These are phyloP conservation scores for Metarhizium sp. DNA, from an alignment of 2,329 filamentous ascomycete genomes.

Conservation along the genomic window DNA sequence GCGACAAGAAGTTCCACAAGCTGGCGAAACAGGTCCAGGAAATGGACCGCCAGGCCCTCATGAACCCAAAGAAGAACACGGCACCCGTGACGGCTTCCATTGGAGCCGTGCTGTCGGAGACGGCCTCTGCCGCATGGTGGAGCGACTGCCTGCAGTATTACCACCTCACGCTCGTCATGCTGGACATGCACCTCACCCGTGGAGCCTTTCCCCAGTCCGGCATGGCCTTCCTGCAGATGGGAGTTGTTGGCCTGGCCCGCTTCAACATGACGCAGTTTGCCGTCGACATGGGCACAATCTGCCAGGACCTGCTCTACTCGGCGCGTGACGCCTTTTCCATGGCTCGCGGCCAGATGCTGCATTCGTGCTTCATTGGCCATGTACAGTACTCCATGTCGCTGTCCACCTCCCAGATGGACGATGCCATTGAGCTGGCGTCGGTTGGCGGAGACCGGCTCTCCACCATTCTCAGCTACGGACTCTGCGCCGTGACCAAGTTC, in stretches of 20 bases:
- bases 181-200: constrained; percentile 53
- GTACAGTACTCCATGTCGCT: constrained; percentile 52
- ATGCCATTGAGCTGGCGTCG: constrained; percentile 56
- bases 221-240: constrained; percentile 58
- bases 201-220: constrained; percentile 63
- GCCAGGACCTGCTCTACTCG: constrained; percentile 54
- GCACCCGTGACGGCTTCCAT: constrained; percentile 51
- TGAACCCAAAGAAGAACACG: constrained; percentile 31
- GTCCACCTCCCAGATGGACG: constrained; percentile 51
- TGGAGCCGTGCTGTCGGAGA: constrained; percentile 62
- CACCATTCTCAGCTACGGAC: constrained; percentile 61
- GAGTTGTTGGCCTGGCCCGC: constrained; percentile 56
- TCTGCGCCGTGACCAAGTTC: constrained; percentile 57
- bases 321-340: constrained; percentile 56
- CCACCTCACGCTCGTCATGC: constrained; percentile 56
- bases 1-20: constrained; percentile 63
- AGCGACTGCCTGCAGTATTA: constrained; percentile 64
- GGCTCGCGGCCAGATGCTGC: constrained; percentile 60
- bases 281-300: constrained; percentile 52
- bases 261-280: constrained; percentile 65
- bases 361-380: constrained; percentile 62
- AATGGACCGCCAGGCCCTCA: constrained; percentile 39
- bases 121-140: constrained; percentile 65
- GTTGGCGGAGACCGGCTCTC: constrained; percentile 62
- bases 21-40: constrained; percentile 50